Evolutionary conservation across 176 grass and related monocot genomes (phyloP).

Genomic region (Hordeum marinum): DNA sequence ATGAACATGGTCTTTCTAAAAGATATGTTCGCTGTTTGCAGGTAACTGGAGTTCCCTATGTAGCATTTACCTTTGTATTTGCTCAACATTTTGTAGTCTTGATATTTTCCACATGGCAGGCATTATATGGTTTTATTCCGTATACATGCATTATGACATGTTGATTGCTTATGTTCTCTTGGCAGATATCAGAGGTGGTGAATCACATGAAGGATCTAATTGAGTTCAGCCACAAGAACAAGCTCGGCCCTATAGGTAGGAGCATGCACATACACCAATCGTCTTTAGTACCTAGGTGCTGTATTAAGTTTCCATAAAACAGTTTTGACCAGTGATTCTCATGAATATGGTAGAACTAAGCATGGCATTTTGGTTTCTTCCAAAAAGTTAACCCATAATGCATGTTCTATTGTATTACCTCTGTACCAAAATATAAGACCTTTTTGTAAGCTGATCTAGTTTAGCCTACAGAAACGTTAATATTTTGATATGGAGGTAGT

Average conservation of each 20-base stretch:
- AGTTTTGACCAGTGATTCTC: neutral
- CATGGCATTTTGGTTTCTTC: neutral
- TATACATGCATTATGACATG: neutral
- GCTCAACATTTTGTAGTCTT: neutral
- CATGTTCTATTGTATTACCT: neutral
- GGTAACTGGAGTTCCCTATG: slow-evolving; percentile 30
- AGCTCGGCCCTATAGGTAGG: slow-evolving; percentile 85
- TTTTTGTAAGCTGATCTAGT: too few species aligned
- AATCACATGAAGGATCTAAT: slow-evolving; percentile 99
- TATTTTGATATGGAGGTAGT: too few species aligned
- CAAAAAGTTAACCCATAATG: neutral
- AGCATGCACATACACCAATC: neutral
- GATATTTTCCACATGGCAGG: neutral
- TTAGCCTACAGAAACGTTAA: too few species aligned
- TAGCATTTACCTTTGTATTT: neutral
- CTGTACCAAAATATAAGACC: too few species aligned
- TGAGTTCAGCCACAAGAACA: slow-evolving; percentile 78
- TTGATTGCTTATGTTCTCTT: slow-evolving; percentile 21
- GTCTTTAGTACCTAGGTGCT: neutral
- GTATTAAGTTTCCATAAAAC: neutral
- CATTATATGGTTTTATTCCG: neutral
- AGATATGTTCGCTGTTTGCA: slow-evolving; percentile 96
- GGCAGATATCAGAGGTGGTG: slow-evolving; percentile 94
- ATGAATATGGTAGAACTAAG: neutral
- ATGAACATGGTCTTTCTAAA: slow-evolving; percentile 96